Percentiles rank a stretch among this genome's conserved stretches.
These are phyloP conservation scores for Phytomonas francai DNA, from an alignment of 208 protist species.

Conservation along the genomic window DNA sequence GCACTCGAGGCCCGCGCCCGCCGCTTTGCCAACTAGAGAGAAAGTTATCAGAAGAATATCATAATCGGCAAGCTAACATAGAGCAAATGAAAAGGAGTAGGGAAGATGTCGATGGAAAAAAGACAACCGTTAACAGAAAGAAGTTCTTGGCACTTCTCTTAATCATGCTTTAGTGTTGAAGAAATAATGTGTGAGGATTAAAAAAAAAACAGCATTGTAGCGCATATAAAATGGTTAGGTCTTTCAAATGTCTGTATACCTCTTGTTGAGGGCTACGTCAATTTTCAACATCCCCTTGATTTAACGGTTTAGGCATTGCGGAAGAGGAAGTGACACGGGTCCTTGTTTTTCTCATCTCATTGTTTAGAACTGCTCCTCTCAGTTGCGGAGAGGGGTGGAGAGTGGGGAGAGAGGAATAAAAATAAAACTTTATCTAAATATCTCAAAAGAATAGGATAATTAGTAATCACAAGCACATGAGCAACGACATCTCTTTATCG, in stretches of 20 bases:
- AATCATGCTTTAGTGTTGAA: neutral
- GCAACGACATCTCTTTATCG: neutral
- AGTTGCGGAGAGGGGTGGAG: neutral
- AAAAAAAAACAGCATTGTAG: neutral
- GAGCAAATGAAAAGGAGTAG: neutral
- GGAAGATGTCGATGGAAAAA: neutral
- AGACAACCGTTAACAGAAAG: slow-evolving; percentile 8
- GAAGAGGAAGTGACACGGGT: neutral
- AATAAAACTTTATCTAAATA: neutral
- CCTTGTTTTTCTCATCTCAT: neutral
- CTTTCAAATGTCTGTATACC: neutral
- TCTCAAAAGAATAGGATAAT: neutral
- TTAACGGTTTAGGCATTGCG: neutral
- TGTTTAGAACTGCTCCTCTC: neutral
- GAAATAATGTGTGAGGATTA: neutral
- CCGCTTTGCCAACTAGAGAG: slow-evolving; percentile 31
- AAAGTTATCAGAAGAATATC: neutral
- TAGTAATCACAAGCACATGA: slow-evolving; percentile 4
- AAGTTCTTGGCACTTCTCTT: neutral
- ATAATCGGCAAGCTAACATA: neutral
- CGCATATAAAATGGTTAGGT: neutral
- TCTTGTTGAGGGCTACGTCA: neutral
- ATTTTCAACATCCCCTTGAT: neutral
- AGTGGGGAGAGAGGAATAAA: too few relatives aligned
- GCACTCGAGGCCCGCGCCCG: slow-evolving; percentile 33